Evolutionary conservation across 176 grass and related monocot species (phyloP).

Genomic region (Avena insularis): DNA sequence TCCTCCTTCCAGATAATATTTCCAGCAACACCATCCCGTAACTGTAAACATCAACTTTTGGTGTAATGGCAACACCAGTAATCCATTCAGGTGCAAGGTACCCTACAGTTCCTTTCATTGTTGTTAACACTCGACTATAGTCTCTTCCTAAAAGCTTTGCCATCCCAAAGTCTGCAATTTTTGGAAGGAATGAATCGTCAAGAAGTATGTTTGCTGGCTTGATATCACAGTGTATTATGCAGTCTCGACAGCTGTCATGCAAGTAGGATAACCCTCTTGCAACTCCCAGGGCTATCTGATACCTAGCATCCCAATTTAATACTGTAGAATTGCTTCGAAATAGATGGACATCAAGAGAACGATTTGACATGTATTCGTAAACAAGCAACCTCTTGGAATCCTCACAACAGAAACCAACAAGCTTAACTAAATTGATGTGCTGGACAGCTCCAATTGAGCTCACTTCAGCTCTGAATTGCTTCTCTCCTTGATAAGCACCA

Average conservation of each 20-base stretch:
- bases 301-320: conserved; percentile 55
- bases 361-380: neutral
- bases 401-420: no score
- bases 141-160: conserved; percentile 49
- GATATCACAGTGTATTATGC: conserved; percentile 50
- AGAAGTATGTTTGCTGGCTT: conserved; percentile 49
- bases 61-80: conserved; percentile 18
- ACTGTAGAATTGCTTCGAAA: conserved; percentile 9
- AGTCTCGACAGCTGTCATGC: conserved; percentile 57
- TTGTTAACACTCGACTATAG: conserved; percentile 36
- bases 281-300: conserved; percentile 57
- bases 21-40: conserved; percentile 46
- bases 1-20: conserved; percentile 46
- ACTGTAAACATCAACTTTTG: conserved; percentile 49
- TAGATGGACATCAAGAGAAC: conserved; percentile 57
- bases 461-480: no score
- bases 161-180: conserved; percentile 57
- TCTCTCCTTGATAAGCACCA: no score
- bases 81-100: conserved; percentile 55
- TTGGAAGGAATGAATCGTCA: conserved; percentile 5
- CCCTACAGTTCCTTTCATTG: conserved; percentile 46
- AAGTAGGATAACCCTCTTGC: conserved; percentile 64
- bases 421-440: no score
- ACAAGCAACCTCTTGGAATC: no score
- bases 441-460: conserved; percentile 23